Conservation (phyloP, 2,329 filamentous ascomycete species). For the Calonectria hongkongensis region DNA sequence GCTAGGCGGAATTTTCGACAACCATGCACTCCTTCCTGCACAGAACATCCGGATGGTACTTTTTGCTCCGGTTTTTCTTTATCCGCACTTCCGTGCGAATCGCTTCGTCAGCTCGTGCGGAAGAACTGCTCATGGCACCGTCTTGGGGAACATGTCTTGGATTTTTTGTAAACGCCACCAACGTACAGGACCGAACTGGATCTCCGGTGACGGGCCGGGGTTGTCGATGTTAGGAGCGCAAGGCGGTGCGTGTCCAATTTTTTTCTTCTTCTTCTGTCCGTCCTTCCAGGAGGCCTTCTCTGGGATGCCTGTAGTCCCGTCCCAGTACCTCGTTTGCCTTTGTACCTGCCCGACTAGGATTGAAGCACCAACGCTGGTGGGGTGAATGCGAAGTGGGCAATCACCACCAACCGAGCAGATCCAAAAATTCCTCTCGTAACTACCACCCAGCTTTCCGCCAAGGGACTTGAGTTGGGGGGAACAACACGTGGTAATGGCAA, state of each 20-base stretch:
- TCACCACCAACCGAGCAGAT: constrained; percentile 23
- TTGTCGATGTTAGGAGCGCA: constrained; percentile 9
- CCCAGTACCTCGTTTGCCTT: not conserved
- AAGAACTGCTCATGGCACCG: constrained; percentile 20
- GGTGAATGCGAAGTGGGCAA: constrained; percentile 26
- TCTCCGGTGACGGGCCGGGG: constrained; percentile 16
- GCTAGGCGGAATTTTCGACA: constrained; percentile 27
- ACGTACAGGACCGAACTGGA: constrained; percentile 25
- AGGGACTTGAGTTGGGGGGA: constrained; percentile 5
- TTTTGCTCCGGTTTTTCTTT: constrained; percentile 12
- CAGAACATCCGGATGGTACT: constrained; percentile 13
- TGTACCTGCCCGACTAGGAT: constrained; percentile 38
- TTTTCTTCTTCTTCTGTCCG: constrained; percentile 2
- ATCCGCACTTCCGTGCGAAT: constrained; percentile 16
- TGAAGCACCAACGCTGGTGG: constrained; percentile 28
- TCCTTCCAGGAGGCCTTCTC: not conserved
- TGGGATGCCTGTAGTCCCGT: constrained; percentile 6
- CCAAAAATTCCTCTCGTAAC: constrained; percentile 23
- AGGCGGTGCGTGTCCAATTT: constrained; percentile 11
- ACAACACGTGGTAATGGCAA: constrained; percentile 20
- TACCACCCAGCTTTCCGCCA: constrained; percentile 22
- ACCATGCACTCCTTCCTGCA: constrained; percentile 15
- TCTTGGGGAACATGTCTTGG: constrained; percentile 22
- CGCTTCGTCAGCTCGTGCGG: constrained; percentile 4
- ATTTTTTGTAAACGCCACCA: constrained; percentile 28